Percentiles rank a stretch among this genome's conserved stretches.
phyloP scores from a whole-genome alignment of 164 flowering plant genomes.

The Aristolochia californica region DNA sequence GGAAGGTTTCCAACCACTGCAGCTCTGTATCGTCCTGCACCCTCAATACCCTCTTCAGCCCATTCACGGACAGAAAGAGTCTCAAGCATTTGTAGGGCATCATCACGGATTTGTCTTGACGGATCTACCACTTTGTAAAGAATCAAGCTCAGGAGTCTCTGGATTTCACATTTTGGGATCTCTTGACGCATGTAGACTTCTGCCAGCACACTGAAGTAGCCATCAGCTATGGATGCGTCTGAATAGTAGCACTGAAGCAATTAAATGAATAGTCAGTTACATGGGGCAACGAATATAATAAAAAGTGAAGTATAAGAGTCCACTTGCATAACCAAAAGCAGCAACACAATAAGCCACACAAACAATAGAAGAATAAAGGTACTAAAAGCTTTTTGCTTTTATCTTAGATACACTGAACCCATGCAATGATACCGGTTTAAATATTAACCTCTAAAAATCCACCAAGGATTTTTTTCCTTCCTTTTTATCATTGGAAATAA shows the following conservation, averaged over 20 bases:
- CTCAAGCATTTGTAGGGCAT: constrained; percentile 99
- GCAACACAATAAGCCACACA: background rate
- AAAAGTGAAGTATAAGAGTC: background rate
- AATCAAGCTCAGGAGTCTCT: constrained; percentile 87
- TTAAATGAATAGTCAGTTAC: background rate
- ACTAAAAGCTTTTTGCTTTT: background rate
- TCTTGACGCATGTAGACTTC: constrained; percentile 99
- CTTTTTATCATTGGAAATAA: no score
- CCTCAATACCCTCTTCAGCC: constrained; percentile 89
- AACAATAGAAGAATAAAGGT: background rate
- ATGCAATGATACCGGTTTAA: no score
- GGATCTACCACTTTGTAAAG: constrained; percentile 98
- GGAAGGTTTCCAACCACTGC: constrained; percentile 99
- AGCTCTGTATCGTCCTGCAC: constrained; percentile 80
- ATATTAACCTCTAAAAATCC: no score
- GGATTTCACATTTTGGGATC: constrained; percentile 94
- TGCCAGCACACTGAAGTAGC: constrained; percentile 96
- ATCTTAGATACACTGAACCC: no score
- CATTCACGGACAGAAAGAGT: constrained; percentile 92
- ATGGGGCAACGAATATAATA: background rate
- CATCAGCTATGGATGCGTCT: constrained; percentile 94
- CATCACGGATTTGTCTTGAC: constrained; percentile 91
- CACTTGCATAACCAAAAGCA: background rate
- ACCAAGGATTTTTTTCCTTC: no score
- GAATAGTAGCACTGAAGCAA: constrained; percentile 82